Evolutionary conservation across 352 stramenopile genomes (phyloP).

Genomic region (Phytophthora idaei): DNA sequence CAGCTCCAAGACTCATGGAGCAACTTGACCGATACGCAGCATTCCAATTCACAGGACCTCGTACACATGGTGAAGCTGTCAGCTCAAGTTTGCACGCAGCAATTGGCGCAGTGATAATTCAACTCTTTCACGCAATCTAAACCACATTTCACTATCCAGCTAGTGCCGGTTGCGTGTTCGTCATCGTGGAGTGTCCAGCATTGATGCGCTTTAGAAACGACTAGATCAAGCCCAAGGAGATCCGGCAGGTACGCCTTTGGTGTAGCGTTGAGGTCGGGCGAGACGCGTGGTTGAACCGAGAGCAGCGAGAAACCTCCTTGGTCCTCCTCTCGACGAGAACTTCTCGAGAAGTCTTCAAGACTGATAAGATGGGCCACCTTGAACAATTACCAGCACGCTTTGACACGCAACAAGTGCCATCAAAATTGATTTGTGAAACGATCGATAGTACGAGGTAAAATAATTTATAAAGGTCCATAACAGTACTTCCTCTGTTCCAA

Average conservation of each 20-base stretch:
- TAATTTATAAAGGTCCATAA: background rate
- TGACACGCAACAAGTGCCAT: background rate
- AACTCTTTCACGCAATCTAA: no score
- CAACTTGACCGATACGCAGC: conserved; percentile 11
- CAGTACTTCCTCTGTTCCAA: background rate
- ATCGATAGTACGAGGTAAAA: background rate
- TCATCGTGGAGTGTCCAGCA: no score
- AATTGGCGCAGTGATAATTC: conserved; percentile 3
- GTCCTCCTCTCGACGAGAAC: background rate
- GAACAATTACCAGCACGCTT: background rate
- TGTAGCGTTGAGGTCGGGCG: no score
- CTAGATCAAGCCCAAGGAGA: no score
- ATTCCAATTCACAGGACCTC: conserved; percentile 10
- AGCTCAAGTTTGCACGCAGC: conserved; percentile 8
- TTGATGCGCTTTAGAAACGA: no score
- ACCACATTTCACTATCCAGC: no score
- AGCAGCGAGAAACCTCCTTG: background rate
- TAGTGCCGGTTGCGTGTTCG: no score
- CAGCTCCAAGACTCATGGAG: conserved; percentile 21
- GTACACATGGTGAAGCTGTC: conserved; percentile 26
- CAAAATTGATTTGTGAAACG: background rate
- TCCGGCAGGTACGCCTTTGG: no score
- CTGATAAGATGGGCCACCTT: background rate
- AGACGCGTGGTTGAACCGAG: background rate
- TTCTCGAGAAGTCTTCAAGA: background rate